These are phyloP conservation scores for Globisporangium megalacanthum DNA, from an alignment of 352 stramenopile species.

Conservation along the genomic window DNA sequence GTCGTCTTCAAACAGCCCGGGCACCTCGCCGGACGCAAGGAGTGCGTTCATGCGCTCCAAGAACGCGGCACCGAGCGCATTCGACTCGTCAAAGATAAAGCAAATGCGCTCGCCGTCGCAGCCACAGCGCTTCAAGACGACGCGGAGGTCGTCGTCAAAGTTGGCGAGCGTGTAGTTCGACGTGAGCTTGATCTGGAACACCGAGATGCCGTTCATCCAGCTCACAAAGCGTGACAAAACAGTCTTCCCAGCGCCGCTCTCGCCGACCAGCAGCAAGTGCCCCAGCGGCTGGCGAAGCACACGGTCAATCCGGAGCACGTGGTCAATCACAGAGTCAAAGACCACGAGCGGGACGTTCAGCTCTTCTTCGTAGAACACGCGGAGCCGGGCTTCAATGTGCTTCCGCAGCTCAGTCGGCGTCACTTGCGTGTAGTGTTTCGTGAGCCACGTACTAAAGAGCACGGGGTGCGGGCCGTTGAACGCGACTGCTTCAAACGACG, in stretches of 20 bases:
- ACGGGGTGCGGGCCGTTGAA: slow-evolving; percentile 88
- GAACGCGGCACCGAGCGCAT: slow-evolving; percentile 97
- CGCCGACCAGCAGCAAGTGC: slow-evolving; percentile 97
- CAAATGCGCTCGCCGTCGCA: slow-evolving; percentile 99
- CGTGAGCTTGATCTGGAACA: slow-evolving; percentile 99
- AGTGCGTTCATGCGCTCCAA: slow-evolving; percentile 99
- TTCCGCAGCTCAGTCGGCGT: slow-evolving; percentile 91
- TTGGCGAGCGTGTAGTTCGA: slow-evolving; percentile 98
- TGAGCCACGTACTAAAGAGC: slow-evolving; percentile 98
- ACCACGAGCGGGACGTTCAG: slow-evolving; percentile 99
- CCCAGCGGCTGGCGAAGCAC: slow-evolving; percentile 98
- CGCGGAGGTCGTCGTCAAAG: slow-evolving; percentile 99
- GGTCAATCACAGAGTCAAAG: slow-evolving; percentile 99
- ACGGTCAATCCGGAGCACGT: slow-evolving; percentile 97
- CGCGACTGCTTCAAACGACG: slow-evolving; percentile 61
- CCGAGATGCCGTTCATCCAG: slow-evolving; percentile 99
- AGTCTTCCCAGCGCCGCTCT: slow-evolving; percentile 98
- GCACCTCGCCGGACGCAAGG: slow-evolving; percentile 98
- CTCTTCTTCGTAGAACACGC: slow-evolving; percentile 99
- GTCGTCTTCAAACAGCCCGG: slow-evolving; percentile 99
- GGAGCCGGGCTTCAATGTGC: slow-evolving; percentile 95
- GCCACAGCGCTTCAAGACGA: slow-evolving; percentile 96
- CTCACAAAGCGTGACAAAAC: slow-evolving; percentile 99
- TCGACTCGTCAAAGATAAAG: slow-evolving; percentile 99
- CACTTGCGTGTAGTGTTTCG: slow-evolving; percentile 95